Percentiles rank a stretch among this genome's conserved stretches.
Conservation (phyloP, 805 yeast species). For the Monosporozyma siamensis region DNA sequence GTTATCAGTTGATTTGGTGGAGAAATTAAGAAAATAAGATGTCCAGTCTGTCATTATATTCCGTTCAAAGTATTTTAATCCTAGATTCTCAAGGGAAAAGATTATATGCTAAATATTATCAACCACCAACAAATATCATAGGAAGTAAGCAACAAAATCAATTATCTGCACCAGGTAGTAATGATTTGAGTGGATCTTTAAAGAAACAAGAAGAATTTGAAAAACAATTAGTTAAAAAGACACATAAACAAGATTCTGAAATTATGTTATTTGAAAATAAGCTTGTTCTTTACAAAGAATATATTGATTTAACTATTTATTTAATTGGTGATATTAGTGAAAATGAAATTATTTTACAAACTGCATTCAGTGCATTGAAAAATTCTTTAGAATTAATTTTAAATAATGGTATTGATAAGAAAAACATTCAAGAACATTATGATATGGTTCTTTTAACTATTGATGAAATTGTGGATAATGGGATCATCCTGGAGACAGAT, state of each 20-base stretch:
- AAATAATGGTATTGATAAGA: conserved; percentile 58
- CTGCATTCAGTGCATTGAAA: conserved; percentile 64
- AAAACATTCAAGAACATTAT: conserved; percentile 68
- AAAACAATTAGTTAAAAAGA: conserved; percentile 56
- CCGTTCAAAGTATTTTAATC: conserved; percentile 71
- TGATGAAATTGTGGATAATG: conserved; percentile 91
- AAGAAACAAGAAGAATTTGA: conserved; percentile 75
- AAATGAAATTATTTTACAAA: conserved; percentile 73
- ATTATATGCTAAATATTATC: conserved; percentile 76
- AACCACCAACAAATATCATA: conserved; percentile 36
- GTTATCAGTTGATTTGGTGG: background rate
- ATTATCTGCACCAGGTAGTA: background rate
- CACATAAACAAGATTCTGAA: conserved; percentile 74
- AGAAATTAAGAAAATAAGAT: background rate
- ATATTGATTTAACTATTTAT: conserved; percentile 63
- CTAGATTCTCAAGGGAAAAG: conserved; percentile 77
- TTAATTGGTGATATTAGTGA: conserved; percentile 68
- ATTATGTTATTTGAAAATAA: conserved; percentile 71
- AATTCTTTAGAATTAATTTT: conserved; percentile 76
- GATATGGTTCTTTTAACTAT: conserved; percentile 79
- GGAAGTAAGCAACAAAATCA: background rate
- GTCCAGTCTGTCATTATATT: conserved; percentile 50
- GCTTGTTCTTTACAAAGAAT: conserved; percentile 78
- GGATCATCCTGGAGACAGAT: conserved; percentile 84
- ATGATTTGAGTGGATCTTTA: conserved; percentile 10